Evolutionary conservation across 139 green algal species (phyloP), one percentile per base, ranked within the genome.

Genomic region (Coelastrella sp.): DNA sequence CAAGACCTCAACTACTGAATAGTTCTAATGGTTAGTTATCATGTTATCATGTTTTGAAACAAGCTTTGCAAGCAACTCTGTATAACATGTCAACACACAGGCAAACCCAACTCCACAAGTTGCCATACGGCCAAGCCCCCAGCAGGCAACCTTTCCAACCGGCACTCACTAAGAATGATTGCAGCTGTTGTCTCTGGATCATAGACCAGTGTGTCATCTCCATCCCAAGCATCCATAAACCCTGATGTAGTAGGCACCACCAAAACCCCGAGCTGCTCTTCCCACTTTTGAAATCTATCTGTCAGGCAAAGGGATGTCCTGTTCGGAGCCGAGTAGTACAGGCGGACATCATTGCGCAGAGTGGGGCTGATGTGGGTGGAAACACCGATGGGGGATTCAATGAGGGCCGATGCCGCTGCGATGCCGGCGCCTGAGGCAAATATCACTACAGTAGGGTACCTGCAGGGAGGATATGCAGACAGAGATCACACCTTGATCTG

Each of bases 181-280:
- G 96, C 96, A 0, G 93, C 95, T 0, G 96, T 98, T n/a, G 87
- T 87, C 17, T 88, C 92, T 0, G 96, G 96, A 82, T 98, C 96
- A 87, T 98, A 98, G 14, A 93, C 90, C 1, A 98, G 92, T 7
- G 90, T 95, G 66, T 97, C 91, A 87, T 98, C 96, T 74, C 96
- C 95, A 75, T 98, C 96, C 93, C 97, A 98, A 60, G 97, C 96
- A 78, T 98, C 95, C 59, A 85, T 70, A 58, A 97, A 97, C 17
- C 91, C 90, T 59, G 59, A 22, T 15, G 90, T 84, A 7, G 84
- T 91, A 7, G 72, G n/a, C 59, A 86, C 72, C 8, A 91, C 88
- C 24, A 61, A 10, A 20, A 91, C 88, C 10, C 24, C 56, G 0
- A 89, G 92, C 19, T 83, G 15, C 79, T 91, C 88, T 61, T 59